Conservation (phyloP, 2,329 filamentous ascomycete species). For the Trichoderma sp. region DNA sequence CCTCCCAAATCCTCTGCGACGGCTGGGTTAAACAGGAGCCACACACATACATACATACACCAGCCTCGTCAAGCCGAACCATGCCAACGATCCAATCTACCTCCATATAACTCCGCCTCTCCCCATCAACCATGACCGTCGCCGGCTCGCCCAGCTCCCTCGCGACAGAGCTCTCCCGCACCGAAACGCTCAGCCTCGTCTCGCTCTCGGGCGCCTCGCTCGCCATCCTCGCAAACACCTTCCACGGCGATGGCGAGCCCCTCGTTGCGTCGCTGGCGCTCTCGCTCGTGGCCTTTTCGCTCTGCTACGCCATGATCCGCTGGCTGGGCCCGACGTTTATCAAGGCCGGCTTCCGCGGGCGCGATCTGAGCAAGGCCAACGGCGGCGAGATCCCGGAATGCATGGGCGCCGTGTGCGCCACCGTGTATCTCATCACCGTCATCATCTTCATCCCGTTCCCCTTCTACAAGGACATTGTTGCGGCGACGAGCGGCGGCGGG, state of each 20-base stretch:
- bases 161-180: slow-evolving; percentile 48
- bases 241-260: slow-evolving; percentile 83
- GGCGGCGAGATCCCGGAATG: slow-evolving; percentile 85
- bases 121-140: slow-evolving; percentile 10
- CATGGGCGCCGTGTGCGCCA: slow-evolving; percentile 91
- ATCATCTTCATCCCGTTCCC: slow-evolving; percentile 95
- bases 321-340: slow-evolving; percentile 94
- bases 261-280: slow-evolving; percentile 86
- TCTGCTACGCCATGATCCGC: slow-evolving; percentile 81
- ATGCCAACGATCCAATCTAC: not conserved
- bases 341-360: slow-evolving; percentile 83
- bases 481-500: slow-evolving; percentile 88
- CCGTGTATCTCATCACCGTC: slow-evolving; percentile 85
- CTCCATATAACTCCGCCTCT: not conserved
- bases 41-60: not conserved
- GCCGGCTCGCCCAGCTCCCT: slow-evolving; percentile 36
- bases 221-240: slow-evolving; percentile 75
- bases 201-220: slow-evolving; percentile 68
- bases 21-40: not conserved
- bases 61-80: not conserved
- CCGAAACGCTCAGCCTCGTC: slow-evolving; percentile 58
- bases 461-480: slow-evolving; percentile 97
- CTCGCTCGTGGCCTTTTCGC: slow-evolving; percentile 79
- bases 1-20: not conserved
- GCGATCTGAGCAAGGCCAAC: slow-evolving; percentile 74